Evolutionary conservation across 306 rosid species (phyloP).

Genomic region (Trifolium fragiferum): DNA sequence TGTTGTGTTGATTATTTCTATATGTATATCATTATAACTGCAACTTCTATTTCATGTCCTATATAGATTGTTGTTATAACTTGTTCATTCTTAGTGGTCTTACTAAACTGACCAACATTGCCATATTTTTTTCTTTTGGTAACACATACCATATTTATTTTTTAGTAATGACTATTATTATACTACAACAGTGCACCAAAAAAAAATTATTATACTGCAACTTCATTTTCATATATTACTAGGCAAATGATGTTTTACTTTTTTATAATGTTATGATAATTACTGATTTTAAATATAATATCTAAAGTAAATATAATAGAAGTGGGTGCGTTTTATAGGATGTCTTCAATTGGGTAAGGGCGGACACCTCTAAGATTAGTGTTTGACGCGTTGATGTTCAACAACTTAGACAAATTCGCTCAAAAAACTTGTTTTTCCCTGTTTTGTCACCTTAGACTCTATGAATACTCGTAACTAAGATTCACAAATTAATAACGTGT

Average conservation of each 20-base stretch:
- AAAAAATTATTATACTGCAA: too few relatives aligned
- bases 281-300: neutral
- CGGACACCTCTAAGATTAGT: too few relatives aligned
- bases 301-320: too few relatives aligned
- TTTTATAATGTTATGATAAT: neutral
- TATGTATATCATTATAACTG: neutral
- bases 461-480: too few relatives aligned
- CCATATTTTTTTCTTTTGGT: neutral
- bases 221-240: neutral
- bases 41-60: neutral
- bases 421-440: too few relatives aligned
- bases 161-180: neutral
- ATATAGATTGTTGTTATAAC: neutral
- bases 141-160: neutral
- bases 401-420: too few relatives aligned
- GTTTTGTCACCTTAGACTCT: too few relatives aligned
- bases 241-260: neutral
- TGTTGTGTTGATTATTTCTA: neutral
- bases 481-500: too few relatives aligned
- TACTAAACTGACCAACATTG: neutral
- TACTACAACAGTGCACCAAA: too few relatives aligned
- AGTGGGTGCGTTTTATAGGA: too few relatives aligned
- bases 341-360: too few relatives aligned
- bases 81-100: neutral
- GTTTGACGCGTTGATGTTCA: too few relatives aligned